These are phyloP conservation scores for sweet orange (Citrus sinensis) DNA, from an alignment of 345 rosid genomes.

Conservation along the genomic window DVS_A1.0 CM039163.1:50890501-50891000, in stretches of 20 bases:
- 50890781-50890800: conserved; percentile 12
- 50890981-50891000: conserved; percentile 90
- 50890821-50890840: conserved; percentile 91
- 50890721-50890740: neutral
- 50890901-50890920: conserved; percentile 66
- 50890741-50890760: neutral
- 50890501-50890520: neutral
- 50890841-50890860: conserved; percentile 90
- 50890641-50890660: conserved; percentile 91
- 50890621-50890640: conserved; percentile 90
- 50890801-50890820: conserved; percentile 19
- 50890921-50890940: conserved; percentile 71
- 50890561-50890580: conserved; percentile 95
- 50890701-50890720: neutral
- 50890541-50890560: conserved; percentile 11
- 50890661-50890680: conserved; percentile 93
- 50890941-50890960: conserved; percentile 46
- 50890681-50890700: conserved; percentile 26
- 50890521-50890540: conserved; percentile 13
- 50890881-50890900: conserved; percentile 79
- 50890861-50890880: conserved; percentile 69
- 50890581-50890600: conserved; percentile 96
- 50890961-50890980: conserved; percentile 61
- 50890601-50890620: conserved; percentile 85
- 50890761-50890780: neutral